Percentiles rank a stretch among this genome's conserved stretches.
These are phyloP conservation scores for Venturia aucupariae DNA, from an alignment of 2,329 filamentous ascomycete species.

Conservation along the genomic window DNA sequence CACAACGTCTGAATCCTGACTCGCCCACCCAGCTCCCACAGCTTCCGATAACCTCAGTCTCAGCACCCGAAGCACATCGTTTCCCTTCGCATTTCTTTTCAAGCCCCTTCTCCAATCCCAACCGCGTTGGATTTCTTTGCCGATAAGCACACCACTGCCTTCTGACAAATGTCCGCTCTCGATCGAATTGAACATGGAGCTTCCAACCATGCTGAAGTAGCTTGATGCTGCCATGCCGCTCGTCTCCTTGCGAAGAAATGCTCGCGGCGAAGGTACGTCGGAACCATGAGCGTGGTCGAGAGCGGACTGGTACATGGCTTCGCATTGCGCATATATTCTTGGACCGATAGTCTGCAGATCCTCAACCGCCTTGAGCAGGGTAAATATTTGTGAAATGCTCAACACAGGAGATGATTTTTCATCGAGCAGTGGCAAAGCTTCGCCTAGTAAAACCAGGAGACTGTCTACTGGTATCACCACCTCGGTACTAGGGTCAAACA, in stretches of 20 bases:
- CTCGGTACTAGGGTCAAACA: constrained; percentile 73
- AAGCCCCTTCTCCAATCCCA: constrained; percentile 65
- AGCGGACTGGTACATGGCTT: constrained; percentile 69
- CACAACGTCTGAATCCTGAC: background rate
- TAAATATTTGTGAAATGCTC: constrained; percentile 62
- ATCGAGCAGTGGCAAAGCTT: constrained; percentile 69
- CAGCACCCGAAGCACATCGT: constrained; percentile 63
- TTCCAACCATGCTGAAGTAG: constrained; percentile 63
- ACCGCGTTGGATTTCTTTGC: constrained; percentile 42
- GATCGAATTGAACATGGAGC: constrained; percentile 58
- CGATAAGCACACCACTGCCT: constrained; percentile 41
- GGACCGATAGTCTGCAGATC: constrained; percentile 68
- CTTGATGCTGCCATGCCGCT: constrained; percentile 38
- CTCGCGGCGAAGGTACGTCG: constrained; percentile 20
- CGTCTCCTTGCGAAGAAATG: constrained; percentile 44
- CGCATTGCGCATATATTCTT: constrained; percentile 63
- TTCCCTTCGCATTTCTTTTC: constrained; percentile 48
- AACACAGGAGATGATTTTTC: constrained; percentile 46
- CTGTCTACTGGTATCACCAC: constrained; percentile 85
- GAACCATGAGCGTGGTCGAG: constrained; percentile 55
- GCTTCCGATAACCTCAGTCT: constrained; percentile 67
- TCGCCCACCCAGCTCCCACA: constrained; percentile 59
- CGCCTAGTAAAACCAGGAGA: constrained; percentile 71
- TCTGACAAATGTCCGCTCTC: constrained; percentile 36
- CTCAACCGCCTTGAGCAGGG: constrained; percentile 67